Evolutionary conservation across 176 grass and related monocot genomes (phyloP).

Genomic region (Poa annua): DNA sequence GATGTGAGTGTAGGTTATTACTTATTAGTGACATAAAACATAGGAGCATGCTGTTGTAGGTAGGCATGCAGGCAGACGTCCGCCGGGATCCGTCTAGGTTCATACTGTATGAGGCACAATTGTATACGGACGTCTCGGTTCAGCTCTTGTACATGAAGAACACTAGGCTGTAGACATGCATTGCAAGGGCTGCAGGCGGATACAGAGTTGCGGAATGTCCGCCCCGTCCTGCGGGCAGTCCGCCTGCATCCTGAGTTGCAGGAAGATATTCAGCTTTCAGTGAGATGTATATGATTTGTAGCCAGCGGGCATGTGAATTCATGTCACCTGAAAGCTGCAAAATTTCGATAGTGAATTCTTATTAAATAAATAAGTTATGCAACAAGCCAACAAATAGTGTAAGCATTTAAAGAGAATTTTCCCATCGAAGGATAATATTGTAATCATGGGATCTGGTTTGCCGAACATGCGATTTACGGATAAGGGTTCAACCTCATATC

Average conservation of each 20-base stretch:
- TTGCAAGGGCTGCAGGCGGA: too few relatives aligned
- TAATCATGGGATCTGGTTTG: not conserved
- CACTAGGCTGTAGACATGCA: too few relatives aligned
- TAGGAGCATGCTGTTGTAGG: slow-evolving; percentile 3
- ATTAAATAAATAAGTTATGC: not conserved
- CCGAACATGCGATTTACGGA: not conserved
- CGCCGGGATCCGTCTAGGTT: too few relatives aligned
- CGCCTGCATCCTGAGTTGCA: too few relatives aligned
- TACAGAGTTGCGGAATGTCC: too few relatives aligned
- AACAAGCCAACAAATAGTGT: slow-evolving; percentile 1
- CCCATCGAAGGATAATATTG: not conserved
- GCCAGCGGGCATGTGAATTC: not conserved
- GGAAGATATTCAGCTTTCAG: not conserved
- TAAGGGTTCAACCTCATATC: not conserved
- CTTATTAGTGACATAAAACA: not conserved
- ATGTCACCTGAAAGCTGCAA: not conserved
- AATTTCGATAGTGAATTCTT: not conserved
- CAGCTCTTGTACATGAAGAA: too few relatives aligned
- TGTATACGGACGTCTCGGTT: too few relatives aligned
- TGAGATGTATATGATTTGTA: not conserved
- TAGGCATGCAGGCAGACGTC: too few relatives aligned
- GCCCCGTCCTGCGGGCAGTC: too few relatives aligned
- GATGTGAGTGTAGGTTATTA: not conserved
- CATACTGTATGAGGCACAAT: too few relatives aligned
- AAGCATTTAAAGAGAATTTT: not conserved